These are phyloP conservation scores for Mortierella sp. DNA, from an alignment of 371 early-diverging fungal genomes.

Conservation along the genomic window DNA sequence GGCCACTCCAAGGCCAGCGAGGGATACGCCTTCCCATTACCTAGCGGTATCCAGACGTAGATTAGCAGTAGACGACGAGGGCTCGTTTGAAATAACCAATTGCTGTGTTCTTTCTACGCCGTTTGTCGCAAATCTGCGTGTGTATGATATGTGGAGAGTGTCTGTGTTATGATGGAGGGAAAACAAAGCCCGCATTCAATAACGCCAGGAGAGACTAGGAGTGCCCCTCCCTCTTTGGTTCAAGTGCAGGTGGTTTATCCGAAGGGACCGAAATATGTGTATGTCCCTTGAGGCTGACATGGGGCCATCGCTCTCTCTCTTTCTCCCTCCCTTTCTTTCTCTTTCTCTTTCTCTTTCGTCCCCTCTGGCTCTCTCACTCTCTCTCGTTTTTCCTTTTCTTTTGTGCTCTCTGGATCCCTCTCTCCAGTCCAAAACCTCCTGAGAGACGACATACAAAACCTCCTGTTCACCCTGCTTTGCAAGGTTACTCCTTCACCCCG, in stretches of 20 bases:
- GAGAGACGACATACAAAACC: not conserved
- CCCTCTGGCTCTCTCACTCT: not conserved
- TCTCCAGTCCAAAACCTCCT: not conserved
- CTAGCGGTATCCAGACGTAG: slow-evolving; percentile 47
- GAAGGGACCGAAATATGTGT: not conserved
- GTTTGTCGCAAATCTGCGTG: not conserved
- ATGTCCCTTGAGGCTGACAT: slow-evolving; percentile 4
- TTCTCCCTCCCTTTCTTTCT: not conserved
- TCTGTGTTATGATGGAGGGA: too few species aligned
- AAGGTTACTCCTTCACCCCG: slow-evolving; percentile 1
- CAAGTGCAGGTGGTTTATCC: slow-evolving; percentile 8
- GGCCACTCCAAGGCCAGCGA: slow-evolving; percentile 60
- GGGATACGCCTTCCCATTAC: slow-evolving; percentile 50
- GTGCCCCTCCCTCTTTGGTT: not conserved
- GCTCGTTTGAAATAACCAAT: not conserved
- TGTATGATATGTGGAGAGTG: not conserved
- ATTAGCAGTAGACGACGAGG: not conserved
- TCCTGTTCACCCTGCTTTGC: slow-evolving; percentile 11
- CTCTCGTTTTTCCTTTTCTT: not conserved
- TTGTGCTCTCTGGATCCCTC: not conserved
- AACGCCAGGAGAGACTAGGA: not conserved
- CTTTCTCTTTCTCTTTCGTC: not conserved
- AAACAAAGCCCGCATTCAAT: not conserved
- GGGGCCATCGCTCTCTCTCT: not conserved
- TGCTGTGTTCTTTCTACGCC: slow-evolving; percentile 5